A percentile compares a stretch with the other conserved stretches of the same genome.
Evolutionary conservation across 768 basidiomycete species (phyloP).

Genomic region (Tulasnella sp.): DNA sequence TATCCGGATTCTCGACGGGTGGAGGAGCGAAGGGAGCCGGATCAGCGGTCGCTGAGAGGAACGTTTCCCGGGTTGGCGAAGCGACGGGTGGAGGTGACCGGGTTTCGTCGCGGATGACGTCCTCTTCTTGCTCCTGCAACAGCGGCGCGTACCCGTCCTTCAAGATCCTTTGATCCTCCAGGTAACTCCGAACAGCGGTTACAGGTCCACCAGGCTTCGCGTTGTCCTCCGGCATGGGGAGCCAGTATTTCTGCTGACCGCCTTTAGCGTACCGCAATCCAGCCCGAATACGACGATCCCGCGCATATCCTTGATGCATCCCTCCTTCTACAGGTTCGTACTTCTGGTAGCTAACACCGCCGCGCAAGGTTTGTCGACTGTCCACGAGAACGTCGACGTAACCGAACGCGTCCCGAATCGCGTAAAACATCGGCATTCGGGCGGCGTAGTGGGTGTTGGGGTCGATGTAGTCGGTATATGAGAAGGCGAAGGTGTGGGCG

Average conservation of each 20-base stretch:
- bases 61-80: conserved; percentile 29
- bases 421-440: conserved; percentile 84
- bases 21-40: conserved; percentile 44
- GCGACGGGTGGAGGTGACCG: conserved; percentile 24
- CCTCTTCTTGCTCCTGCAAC: conserved; percentile 57
- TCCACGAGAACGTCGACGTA: conserved; percentile 84
- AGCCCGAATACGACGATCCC: conserved; percentile 83
- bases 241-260: conserved; percentile 94
- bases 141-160: conserved; percentile 74
- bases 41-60: conserved; percentile 33
- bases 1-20: conserved; percentile 30
- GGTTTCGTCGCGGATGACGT: conserved; percentile 56
- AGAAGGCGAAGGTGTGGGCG: conserved; percentile 93
- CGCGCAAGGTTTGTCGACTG: conserved; percentile 71
- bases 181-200: conserved; percentile 36
- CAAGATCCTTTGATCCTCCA: conserved; percentile 41
- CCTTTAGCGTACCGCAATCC: conserved; percentile 88
- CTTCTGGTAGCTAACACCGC: conserved; percentile 91
- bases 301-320: conserved; percentile 83
- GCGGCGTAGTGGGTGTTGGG: conserved; percentile 62
- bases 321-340: conserved; percentile 95
- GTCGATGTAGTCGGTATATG: conserved; percentile 81
- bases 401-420: conserved; percentile 85
- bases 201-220: conserved; percentile 38
- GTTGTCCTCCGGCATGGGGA: conserved; percentile 60